Evolutionary conservation across 352 stramenopile species (phyloP).

Genomic region (Peronospora destructor): DNA sequence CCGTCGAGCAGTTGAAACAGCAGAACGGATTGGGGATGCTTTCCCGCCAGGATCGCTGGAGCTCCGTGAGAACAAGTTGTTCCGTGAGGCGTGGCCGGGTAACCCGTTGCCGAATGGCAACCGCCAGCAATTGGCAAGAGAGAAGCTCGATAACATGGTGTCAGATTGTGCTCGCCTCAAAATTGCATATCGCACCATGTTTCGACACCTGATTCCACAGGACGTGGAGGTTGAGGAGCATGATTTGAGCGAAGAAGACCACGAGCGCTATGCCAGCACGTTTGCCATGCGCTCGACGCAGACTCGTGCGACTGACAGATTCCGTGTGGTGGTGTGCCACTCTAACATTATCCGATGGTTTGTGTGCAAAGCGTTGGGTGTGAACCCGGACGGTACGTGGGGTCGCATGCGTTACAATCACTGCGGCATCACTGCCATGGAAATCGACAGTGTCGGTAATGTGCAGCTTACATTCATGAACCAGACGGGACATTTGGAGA

Average conservation of each 20-base stretch:
- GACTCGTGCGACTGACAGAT: slow-evolving; percentile 39
- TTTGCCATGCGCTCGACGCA: slow-evolving; percentile 34
- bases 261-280: slow-evolving; percentile 42
- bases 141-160: slow-evolving; percentile 74
- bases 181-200: slow-evolving; percentile 56
- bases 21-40: slow-evolving; percentile 32
- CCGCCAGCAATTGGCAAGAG: slow-evolving; percentile 50
- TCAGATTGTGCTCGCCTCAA: slow-evolving; percentile 58
- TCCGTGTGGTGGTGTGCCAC: slow-evolving; percentile 57
- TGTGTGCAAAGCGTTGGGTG: slow-evolving; percentile 53
- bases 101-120: slow-evolving; percentile 59
- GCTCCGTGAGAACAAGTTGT: slow-evolving; percentile 60
- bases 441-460: slow-evolving; percentile 64
- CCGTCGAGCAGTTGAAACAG: slow-evolving; percentile 45
- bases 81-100: slow-evolving; percentile 58
- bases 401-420: slow-evolving; percentile 69
- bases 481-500: slow-evolving; percentile 51
- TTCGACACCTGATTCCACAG: slow-evolving; percentile 57
- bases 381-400: slow-evolving; percentile 59
- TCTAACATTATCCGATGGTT: slow-evolving; percentile 75
- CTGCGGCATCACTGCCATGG: slow-evolving; percentile 51
- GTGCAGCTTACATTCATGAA: slow-evolving; percentile 63
- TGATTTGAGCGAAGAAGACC: slow-evolving; percentile 41
- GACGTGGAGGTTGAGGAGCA: slow-evolving; percentile 47
- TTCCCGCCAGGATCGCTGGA: slow-evolving; percentile 35